Percentiles rank a stretch among this genome's conserved stretches.
Evolutionary conservation across 2,329 filamentous ascomycete species (phyloP).

Genomic region (Amauroascus verrucosus): DNA sequence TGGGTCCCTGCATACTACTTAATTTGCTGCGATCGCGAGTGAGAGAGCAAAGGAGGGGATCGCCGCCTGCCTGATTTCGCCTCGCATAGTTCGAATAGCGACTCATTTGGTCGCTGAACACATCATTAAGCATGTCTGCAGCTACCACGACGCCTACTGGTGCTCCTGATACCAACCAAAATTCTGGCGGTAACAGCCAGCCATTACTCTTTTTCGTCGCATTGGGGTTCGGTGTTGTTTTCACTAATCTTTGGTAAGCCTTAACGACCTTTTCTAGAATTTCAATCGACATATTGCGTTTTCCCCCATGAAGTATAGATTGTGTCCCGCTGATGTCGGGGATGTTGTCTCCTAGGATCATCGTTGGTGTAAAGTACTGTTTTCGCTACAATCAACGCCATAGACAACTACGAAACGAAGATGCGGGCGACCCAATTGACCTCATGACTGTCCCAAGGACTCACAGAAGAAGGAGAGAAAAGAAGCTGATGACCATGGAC

Average conservation of each 20-base stretch:
- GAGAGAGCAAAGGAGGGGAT: neutral
- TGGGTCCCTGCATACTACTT: neutral
- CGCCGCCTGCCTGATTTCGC: neutral
- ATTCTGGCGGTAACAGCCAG: conserved; percentile 43
- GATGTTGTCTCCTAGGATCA: conserved; percentile 60
- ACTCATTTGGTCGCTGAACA: neutral
- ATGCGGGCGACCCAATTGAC: conserved; percentile 81
- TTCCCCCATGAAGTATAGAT: neutral
- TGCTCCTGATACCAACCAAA: neutral
- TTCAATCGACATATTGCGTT: neutral
- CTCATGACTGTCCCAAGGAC: conserved; percentile 74
- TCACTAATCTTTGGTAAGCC: conserved; percentile 92
- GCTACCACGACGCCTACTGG: conserved; percentile 1
- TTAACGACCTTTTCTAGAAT: conserved; percentile 4
- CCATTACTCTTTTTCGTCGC: conserved; percentile 88
- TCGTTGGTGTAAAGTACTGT: conserved; percentile 98
- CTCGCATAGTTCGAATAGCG: neutral
- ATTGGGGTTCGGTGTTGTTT: conserved; percentile 92
- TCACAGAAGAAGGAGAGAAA: conserved; percentile 79
- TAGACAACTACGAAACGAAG: conserved; percentile 62
- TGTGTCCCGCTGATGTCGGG: conserved; percentile 8
- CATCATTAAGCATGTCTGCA: conserved; percentile 1
- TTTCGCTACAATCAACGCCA: conserved; percentile 96
- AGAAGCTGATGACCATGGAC: conserved; percentile 98
- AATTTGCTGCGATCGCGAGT: neutral